These are phyloP conservation scores for Domatiomyces globalis DNA, from an alignment of 2,329 filamentous ascomycete species.

Conservation along the genomic window DNA sequence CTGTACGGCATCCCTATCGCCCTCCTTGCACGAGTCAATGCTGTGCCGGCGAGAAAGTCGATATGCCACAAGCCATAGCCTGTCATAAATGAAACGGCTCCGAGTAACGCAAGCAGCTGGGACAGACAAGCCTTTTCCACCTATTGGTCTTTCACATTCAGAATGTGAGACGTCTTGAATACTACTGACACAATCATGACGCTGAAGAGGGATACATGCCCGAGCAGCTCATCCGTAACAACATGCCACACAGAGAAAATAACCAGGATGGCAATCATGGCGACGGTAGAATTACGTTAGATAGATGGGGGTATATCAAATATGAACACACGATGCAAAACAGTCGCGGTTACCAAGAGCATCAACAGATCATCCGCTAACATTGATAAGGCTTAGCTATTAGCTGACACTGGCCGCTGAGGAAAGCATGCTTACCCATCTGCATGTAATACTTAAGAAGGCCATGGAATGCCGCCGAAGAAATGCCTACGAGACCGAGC, in stretches of 20 bases:
- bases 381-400: no score
- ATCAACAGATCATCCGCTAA: conserved; percentile 12
- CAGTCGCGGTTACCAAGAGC: conserved; percentile 14
- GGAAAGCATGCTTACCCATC: conserved; percentile 1
- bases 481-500: conserved; percentile 18
- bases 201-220: conserved; percentile 10
- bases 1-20: conserved; percentile 17
- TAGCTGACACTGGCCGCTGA: no score
- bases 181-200: conserved; percentile 11
- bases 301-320: conserved; percentile 4
- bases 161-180: conserved; percentile 11
- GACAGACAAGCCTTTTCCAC: conserved; percentile 7
- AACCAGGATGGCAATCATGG: conserved; percentile 8
- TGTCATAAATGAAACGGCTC: conserved; percentile 9
- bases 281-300: conserved; percentile 5
- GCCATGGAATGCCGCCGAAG: conserved; percentile 17
- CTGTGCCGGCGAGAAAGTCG: conserved; percentile 15
- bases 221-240: conserved; percentile 9
- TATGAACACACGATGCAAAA: conserved; percentile 13
- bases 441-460: conserved; percentile 16
- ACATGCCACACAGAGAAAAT: conserved; percentile 12
- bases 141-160: conserved; percentile 5
- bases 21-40: conserved; percentile 2
- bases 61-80: conserved; percentile 19
- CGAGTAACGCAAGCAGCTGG: conserved; percentile 8